phyloP scores from a whole-genome alignment of 2,329 filamentous ascomycete species.

The Diaporthe amygdali region DNA sequence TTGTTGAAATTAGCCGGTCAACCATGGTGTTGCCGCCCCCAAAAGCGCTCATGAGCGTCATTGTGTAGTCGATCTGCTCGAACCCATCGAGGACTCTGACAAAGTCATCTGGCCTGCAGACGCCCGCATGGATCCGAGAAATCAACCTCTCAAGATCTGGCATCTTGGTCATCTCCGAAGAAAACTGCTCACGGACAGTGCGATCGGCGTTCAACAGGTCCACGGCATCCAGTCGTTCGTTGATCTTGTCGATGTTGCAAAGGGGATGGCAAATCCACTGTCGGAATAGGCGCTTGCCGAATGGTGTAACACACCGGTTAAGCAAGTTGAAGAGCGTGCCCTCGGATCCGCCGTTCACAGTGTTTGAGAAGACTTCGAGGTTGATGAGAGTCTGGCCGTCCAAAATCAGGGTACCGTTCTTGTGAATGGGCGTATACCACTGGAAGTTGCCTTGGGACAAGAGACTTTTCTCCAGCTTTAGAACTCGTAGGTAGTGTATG shows the following conservation, averaged over 20 bases:
- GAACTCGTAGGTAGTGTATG: constrained; percentile 80
- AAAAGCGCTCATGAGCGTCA: constrained; percentile 76
- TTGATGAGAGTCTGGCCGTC: constrained; percentile 98
- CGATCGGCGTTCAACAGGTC: constrained; percentile 88
- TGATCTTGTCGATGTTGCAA: constrained; percentile 85
- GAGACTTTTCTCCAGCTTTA: constrained; percentile 88
- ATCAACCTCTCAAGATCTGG: constrained; percentile 94
- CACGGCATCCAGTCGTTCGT: constrained; percentile 91
- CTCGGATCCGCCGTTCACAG: constrained; percentile 81
- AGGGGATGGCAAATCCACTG: constrained; percentile 98
- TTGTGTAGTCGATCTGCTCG: constrained; percentile 96
- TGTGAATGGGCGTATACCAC: constrained; percentile 88
- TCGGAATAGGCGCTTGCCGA: constrained; percentile 93
- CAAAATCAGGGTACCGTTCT: constrained; percentile 88
- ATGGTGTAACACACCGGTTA: constrained; percentile 94
- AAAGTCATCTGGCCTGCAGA: constrained; percentile 92
- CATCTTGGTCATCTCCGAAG: constrained; percentile 85
- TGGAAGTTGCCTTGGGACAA: constrained; percentile 90
- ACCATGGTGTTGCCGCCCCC: constrained; percentile 83
- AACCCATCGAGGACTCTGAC: constrained; percentile 93
- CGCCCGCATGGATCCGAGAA: constrained; percentile 89
- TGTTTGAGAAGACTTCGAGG: constrained; percentile 95
- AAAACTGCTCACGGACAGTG: constrained; percentile 83
- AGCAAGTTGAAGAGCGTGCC: constrained; percentile 90
- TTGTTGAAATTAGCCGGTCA: constrained; percentile 78